A percentile compares a stretch with the other conserved stretches of the same genome.
phyloP scores from a whole-genome alignment of 2,329 filamentous ascomycete genomes.

The Westerdykella aurantiaca region DNA sequence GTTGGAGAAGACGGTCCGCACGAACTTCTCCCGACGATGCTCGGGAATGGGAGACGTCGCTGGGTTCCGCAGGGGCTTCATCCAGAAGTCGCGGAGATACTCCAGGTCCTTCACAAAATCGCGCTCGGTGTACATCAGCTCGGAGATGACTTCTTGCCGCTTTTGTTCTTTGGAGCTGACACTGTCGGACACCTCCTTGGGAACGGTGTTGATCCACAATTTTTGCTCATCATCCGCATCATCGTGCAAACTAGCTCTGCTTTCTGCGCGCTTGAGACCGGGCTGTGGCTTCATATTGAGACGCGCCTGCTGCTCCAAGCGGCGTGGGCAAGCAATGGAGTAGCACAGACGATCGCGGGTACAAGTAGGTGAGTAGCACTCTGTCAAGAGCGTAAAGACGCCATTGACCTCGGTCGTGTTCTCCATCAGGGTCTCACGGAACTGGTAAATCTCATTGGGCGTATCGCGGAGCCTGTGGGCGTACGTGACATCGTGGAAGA shows the following conservation, averaged over 20 bases:
- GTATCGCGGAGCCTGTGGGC: slow-evolving; percentile 93
- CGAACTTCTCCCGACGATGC: slow-evolving; percentile 79
- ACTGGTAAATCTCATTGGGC: slow-evolving; percentile 92
- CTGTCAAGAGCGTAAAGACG: slow-evolving; percentile 90
- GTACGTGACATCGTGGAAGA: slow-evolving; percentile 98
- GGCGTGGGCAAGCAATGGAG: slow-evolving; percentile 90
- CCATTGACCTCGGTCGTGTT: slow-evolving; percentile 83
- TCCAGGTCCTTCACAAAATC: slow-evolving; percentile 99
- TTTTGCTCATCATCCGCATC: slow-evolving; percentile 95
- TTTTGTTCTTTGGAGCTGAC: slow-evolving; percentile 92
- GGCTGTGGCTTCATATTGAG: slow-evolving; percentile 90
- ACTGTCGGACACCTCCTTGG: slow-evolving; percentile 87
- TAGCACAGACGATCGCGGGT: slow-evolving; percentile 94
- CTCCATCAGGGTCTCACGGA: slow-evolving; percentile 86
- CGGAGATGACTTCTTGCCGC: slow-evolving; percentile 94
- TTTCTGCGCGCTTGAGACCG: slow-evolving; percentile 69
- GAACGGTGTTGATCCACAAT: slow-evolving; percentile 97
- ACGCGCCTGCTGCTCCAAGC: slow-evolving; percentile 89
- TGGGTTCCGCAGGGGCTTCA: slow-evolving; percentile 72
- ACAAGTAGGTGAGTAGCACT: slow-evolving; percentile 97
- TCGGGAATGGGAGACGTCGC: slow-evolving; percentile 78
- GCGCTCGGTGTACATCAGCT: slow-evolving; percentile 96
- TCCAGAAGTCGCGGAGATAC: slow-evolving; percentile 98
- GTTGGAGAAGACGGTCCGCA: slow-evolving; percentile 92
- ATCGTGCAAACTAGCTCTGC: slow-evolving; percentile 69